phyloP scores from a whole-genome alignment of 257 asterid species.

The Lantana camara region DNA sequence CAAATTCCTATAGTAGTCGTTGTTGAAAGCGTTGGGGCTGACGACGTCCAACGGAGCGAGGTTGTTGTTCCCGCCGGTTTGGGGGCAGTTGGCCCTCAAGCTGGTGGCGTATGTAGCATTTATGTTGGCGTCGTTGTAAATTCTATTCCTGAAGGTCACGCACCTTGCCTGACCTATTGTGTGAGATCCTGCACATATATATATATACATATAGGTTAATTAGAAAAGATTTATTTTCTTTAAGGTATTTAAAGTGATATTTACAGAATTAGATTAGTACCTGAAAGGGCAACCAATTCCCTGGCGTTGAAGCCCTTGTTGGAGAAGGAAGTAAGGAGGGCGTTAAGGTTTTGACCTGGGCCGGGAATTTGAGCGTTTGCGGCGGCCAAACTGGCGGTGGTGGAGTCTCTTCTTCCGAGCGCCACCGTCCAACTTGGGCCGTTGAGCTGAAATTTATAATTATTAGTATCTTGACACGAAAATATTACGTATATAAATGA shows the following conservation, averaged over 20 bases:
- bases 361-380: conserved; percentile 60
- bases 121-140: conserved; percentile 66
- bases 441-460: conserved; percentile 33
- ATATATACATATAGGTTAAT: background rate
- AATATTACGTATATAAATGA: too few species aligned
- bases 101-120: conserved; percentile 46
- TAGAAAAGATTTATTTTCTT: too few species aligned
- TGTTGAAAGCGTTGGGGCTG: conserved; percentile 47
- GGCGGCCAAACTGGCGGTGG: conserved; percentile 50
- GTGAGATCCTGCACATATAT: conserved; percentile 44
- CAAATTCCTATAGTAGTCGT: conserved; percentile 50
- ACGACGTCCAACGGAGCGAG: conserved; percentile 44
- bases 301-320: conserved; percentile 59
- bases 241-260: too few species aligned
- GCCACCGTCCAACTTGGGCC: conserved; percentile 72
- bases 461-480: too few species aligned
- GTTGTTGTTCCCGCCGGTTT: conserved; percentile 47
- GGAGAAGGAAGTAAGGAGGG: conserved; percentile 57
- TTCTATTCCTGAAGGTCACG: conserved; percentile 42
- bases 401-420: conserved; percentile 72
- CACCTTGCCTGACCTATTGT: conserved; percentile 79
- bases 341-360: conserved; percentile 42
- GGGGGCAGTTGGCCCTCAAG: conserved; percentile 45
- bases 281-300: conserved; percentile 81
- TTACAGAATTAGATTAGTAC: conserved; percentile 31